These are phyloP conservation scores for Claviceps sp. DNA, from an alignment of 2,329 filamentous ascomycete genomes.

Conservation along the genomic window DNA sequence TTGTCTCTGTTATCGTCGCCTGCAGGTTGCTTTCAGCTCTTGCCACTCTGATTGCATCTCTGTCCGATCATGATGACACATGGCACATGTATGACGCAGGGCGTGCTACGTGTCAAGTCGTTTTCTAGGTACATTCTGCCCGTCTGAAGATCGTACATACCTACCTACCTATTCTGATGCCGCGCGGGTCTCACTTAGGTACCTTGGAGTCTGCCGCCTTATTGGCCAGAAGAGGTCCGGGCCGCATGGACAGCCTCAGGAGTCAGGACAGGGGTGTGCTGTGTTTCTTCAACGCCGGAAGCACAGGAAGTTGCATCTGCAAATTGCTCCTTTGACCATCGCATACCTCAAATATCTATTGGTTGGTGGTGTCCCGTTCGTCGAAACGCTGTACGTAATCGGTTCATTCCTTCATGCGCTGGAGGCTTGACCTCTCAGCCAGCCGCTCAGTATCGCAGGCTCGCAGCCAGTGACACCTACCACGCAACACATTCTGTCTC, in stretches of 20 bases:
- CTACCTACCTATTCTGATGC: background rate
- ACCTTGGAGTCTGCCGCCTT: background rate
- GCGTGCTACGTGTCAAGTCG: background rate
- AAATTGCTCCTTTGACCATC: background rate
- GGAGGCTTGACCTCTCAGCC: background rate
- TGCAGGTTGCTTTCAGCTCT: too few relatives aligned
- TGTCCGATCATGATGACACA: background rate
- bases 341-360: background rate
- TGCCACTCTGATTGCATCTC: background rate
- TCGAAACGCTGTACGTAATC: too few relatives aligned
- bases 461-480: background rate
- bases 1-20: background rate
- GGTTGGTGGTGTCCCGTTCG: background rate
- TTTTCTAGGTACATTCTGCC: background rate
- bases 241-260: slow-evolving; percentile 1
- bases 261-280: background rate
- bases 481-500: background rate
- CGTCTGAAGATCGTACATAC: background rate
- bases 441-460: background rate
- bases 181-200: background rate
- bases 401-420: background rate
- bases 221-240: background rate
- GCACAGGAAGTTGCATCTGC: background rate
- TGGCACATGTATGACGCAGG: background rate
- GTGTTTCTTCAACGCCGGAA: background rate